Percentiles rank a stretch among this genome's conserved stretches.
Conservation (phyloP, 2,329 filamentous ascomycete genomes). For the Arthrinium phaeospermum region DNA sequence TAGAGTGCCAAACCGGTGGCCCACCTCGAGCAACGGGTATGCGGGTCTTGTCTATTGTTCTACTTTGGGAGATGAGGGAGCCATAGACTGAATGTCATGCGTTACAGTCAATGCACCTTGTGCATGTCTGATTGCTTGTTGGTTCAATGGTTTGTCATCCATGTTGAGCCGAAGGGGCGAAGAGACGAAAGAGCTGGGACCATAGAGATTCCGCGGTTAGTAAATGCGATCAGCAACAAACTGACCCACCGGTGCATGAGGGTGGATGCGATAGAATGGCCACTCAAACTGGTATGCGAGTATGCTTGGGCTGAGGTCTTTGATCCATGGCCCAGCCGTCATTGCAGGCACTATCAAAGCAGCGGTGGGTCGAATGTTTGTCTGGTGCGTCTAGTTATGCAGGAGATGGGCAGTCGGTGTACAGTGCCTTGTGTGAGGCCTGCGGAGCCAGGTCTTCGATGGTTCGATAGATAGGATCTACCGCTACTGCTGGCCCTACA, state of each 20-base stretch:
- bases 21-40: neutral
- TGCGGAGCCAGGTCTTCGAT: neutral
- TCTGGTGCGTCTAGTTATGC: neutral
- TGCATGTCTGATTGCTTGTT: neutral
- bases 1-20: no score
- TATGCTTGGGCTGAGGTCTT: neutral
- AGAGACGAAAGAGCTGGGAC: neutral
- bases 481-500: neutral
- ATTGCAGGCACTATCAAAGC: neutral
- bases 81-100: neutral
- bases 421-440: neutral
- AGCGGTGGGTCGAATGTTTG: neutral
- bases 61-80: neutral
- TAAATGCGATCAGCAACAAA: no score
- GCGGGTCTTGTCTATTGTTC: neutral
- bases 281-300: neutral
- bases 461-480: neutral
- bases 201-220: neutral
- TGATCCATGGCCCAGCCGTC: neutral
- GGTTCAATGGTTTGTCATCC: neutral
- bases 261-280: neutral
- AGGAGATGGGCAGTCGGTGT: neutral
- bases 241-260: neutral
- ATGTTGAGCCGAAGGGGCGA: neutral
- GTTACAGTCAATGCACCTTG: neutral